Conservation (phyloP, 2,329 filamentous ascomycete species). For the Nigrospora oryzae region DNA sequence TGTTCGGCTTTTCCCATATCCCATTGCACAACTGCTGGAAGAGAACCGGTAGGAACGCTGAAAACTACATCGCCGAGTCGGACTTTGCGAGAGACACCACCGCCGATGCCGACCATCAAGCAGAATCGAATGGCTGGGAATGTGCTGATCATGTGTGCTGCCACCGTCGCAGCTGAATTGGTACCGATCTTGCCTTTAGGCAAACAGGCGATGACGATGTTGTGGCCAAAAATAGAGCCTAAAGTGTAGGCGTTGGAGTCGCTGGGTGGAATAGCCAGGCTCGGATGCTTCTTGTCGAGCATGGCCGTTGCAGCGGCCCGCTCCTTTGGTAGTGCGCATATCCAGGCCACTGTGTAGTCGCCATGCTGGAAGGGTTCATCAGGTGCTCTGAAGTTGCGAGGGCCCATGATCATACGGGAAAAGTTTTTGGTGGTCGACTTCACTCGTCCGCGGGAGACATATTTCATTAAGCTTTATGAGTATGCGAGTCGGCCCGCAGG, state of each 20-base stretch:
- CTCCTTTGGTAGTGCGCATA: conserved; percentile 11
- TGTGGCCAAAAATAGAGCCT: conserved; percentile 10
- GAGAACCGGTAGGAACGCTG: conserved; percentile 5
- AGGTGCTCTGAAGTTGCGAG: too few relatives aligned
- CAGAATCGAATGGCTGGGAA: conserved; percentile 25
- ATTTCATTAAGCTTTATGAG: too few relatives aligned
- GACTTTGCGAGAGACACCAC: conserved; percentile 12
- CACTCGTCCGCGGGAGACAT: too few relatives aligned
- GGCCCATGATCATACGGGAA: too few relatives aligned
- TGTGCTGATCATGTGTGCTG: conserved; percentile 17
- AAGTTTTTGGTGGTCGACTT: too few relatives aligned
- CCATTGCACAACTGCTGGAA: conserved; percentile 14
- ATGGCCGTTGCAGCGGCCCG: conserved; percentile 10
- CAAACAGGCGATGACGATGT: conserved; percentile 13
- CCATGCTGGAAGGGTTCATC: background rate
- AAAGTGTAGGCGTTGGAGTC: conserved; percentile 11
- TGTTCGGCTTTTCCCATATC: conserved; percentile 11
- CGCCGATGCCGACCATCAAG: conserved; percentile 34
- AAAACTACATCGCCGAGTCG: conserved; percentile 17
- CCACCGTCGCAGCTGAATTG: conserved; percentile 20
- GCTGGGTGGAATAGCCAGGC: conserved; percentile 1
- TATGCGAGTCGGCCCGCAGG: too few relatives aligned
- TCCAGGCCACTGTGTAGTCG: conserved; percentile 13
- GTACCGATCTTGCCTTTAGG: conserved; percentile 17
- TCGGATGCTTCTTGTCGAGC: conserved; percentile 10